Base-by-base conservation (phyloP, 306 rosid genomes). In the Cyclanthera cordifolia region DNA sequence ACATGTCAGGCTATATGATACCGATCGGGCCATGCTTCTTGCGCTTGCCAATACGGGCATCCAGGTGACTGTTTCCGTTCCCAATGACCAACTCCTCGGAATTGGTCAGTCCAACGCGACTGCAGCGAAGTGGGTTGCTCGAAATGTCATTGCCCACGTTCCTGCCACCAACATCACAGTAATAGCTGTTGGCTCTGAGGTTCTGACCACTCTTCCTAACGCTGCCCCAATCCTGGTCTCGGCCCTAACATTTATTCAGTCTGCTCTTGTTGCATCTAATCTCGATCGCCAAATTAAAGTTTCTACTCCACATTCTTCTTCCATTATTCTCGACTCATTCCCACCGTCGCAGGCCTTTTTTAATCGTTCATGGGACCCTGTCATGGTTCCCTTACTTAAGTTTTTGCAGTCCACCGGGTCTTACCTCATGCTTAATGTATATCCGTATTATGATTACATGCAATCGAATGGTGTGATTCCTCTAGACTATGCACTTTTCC, bases 291-390 rank as follows among this genome's bases (percentile, higher is more conserved):
- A 86, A 74, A 83, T 91, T 43, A 88, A 81, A 83, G 96, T 91
- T 77, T 91, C 97, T 16, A 91, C 81, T 6, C 90, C 97, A 19
- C 91, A 85, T 75, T 71, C 97, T 32, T 85, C 97, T 41, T 86
- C 97, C 76, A 72, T 91, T 69, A 86, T 91, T 74, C 91, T 91
- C 0, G 96, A 86, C 77, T 91, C 97, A 5, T 91, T 91, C 80
- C 97, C 97, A n/a, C 97, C 97, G 50, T 91, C 97, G 21, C 96
- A 91, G 67, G 97, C 97, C 67, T 88, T 86, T 81, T 91, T 91
- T 71, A 91, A 91, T 65, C 96, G 88, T 46, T 74, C 97, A 21
- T 91, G 97, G 97, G 81, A 91, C 72, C 88, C 90, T 0, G 97
- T 91, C 67, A 78, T 87, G 88, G 84, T 86, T 47, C 97, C 97